Conservation (phyloP, 75 land plant species). For the Larix kaempferi region DNA sequence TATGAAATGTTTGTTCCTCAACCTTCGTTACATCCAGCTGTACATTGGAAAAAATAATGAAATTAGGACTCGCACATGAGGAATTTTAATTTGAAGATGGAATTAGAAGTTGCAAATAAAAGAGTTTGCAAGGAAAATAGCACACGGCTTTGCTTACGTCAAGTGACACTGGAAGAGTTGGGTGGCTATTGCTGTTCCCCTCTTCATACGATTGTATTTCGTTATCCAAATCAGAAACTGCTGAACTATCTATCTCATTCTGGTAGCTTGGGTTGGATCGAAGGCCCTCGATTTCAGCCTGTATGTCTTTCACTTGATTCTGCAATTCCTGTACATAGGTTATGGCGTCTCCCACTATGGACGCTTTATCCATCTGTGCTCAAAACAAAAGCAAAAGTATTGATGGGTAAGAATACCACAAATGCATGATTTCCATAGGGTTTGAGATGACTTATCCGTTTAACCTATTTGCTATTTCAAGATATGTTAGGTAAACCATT, state of each 20-base stretch:
- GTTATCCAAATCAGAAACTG: background rate
- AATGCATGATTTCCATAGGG: background rate
- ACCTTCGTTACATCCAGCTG: slow-evolving; percentile 45
- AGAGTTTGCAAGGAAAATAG: too few species aligned
- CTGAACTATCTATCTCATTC: background rate
- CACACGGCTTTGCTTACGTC: too few species aligned
- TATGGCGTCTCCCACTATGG: slow-evolving; percentile 85
- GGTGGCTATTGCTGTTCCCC: too few species aligned
- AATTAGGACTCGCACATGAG: too few species aligned
- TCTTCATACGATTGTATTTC: background rate
- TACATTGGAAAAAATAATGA: background rate
- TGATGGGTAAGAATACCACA: background rate
- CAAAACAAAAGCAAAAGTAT: background rate
- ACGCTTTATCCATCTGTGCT: slow-evolving; percentile 91
- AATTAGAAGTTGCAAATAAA: too few species aligned
- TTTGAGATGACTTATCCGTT: too few species aligned
- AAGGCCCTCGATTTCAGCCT: slow-evolving; percentile 1
- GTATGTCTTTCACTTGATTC: slow-evolving; percentile 38
- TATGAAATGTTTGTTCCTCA: slow-evolving; percentile 34
- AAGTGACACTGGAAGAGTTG: too few species aligned
- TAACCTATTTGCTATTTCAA: too few species aligned
- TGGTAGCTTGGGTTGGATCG: background rate
- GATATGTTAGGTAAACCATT: too few species aligned
- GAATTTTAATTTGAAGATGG: too few species aligned
- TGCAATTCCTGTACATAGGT: slow-evolving; percentile 65